Evolutionary conservation across 306 rosid genomes (phyloP).

Genomic region (Casuarina equisetifolia): DNA sequence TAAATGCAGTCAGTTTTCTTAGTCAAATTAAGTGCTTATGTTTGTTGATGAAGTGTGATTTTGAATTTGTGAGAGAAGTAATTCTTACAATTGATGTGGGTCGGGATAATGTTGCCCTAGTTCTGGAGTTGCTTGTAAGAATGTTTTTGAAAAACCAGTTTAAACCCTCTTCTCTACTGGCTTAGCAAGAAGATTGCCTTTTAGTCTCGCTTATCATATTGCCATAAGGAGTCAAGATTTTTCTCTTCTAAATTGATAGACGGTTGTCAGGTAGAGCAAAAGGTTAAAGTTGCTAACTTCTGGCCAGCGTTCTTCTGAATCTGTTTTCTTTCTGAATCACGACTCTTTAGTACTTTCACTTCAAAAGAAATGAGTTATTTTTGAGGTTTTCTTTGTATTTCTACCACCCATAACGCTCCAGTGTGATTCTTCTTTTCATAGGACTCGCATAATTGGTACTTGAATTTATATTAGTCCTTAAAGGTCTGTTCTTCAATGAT

Average conservation of each 20-base stretch:
- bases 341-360: conserved; percentile 7
- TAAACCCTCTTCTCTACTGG: not conserved
- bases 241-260: not conserved
- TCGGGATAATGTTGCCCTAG: not conserved
- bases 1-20: conserved; percentile 4
- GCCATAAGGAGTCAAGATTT: not conserved
- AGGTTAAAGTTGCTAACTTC: conserved; percentile 15
- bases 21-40: not conserved
- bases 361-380: not conserved
- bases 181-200: too few species aligned
- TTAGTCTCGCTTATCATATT: too few species aligned
- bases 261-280: conserved; percentile 15
- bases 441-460: not conserved
- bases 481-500: not conserved
- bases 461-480: not conserved
- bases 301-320: conserved; percentile 20
- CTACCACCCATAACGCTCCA: not conserved
- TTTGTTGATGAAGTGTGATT: not conserved
- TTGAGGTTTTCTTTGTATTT: not conserved
- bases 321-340: not conserved
- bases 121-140: not conserved
- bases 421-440: not conserved
- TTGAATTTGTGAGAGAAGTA: not conserved
- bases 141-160: not conserved
- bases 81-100: not conserved